Conservation (phyloP, 495 filamentous ascomycete species). For the Tuber calosporum region DNA sequence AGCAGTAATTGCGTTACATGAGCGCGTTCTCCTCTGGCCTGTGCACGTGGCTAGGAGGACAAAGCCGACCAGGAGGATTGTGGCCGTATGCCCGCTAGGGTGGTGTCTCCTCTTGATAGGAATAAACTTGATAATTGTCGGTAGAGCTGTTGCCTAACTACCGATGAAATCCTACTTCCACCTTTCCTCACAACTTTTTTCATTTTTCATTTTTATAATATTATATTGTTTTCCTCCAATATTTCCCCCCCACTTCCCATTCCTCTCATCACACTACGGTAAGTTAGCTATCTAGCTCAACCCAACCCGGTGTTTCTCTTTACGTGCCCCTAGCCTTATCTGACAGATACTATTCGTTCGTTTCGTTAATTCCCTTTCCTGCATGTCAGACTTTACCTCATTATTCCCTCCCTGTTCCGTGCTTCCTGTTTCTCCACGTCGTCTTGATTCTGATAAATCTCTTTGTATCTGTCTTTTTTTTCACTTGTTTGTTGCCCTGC, state of each 20-base stretch:
- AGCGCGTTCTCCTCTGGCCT: background rate
- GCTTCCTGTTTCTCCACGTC: background rate
- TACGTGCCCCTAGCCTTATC: background rate
- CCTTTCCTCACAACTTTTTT: background rate
- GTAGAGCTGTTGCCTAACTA: background rate
- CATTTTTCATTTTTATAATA: background rate
- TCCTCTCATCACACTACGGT: background rate
- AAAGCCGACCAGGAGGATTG: background rate
- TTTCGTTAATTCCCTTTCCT: background rate
- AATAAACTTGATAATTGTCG: no score
- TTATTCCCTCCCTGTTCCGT: background rate
- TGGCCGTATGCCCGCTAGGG: no score
- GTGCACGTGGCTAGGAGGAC: background rate
- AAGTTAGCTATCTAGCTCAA: background rate
- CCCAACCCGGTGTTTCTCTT: background rate
- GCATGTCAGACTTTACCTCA: background rate
- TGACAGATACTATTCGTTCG: background rate
- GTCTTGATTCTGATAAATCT: background rate
- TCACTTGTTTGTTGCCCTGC: background rate
- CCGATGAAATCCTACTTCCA: background rate
- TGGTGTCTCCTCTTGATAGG: no score
- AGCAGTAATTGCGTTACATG: background rate
- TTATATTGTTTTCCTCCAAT: background rate
- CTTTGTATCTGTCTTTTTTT: background rate
- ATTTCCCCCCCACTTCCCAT: background rate